Evolutionary conservation across 805 yeast species (phyloP).

Genomic region (Lipomyces japonicus): DNA sequence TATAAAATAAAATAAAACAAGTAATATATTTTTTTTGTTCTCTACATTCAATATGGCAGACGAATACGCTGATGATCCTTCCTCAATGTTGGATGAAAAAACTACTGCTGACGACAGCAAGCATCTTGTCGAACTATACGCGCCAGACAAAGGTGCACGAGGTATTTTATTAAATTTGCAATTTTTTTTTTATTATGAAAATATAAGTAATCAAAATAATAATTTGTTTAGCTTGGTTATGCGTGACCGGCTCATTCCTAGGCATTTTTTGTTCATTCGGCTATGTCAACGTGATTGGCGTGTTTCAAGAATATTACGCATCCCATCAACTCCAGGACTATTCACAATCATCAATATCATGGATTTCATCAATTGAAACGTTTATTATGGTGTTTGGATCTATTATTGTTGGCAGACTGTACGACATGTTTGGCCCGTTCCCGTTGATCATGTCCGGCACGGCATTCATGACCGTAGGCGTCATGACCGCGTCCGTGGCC

Average conservation of each 20-base stretch:
- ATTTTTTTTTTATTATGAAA: no score
- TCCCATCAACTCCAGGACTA: constrained; percentile 23
- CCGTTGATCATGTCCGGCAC: constrained; percentile 29
- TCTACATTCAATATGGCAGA: no score
- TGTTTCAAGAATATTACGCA: constrained; percentile 32
- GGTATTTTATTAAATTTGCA: no score
- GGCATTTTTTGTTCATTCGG: constrained; percentile 15
- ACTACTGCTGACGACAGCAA: no score
- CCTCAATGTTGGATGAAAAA: no score
- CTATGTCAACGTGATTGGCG: constrained; percentile 12
- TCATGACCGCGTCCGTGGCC: constrained; percentile 39
- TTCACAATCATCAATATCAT: constrained; percentile 33
- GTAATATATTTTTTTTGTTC: no score
- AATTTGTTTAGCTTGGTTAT: constrained; percentile 17
- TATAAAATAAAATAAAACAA: no score
- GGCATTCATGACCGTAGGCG: constrained; percentile 29
- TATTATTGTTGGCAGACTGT: constrained; percentile 33
- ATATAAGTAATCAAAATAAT: no score
- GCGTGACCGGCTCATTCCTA: constrained; percentile 7
- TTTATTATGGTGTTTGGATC: constrained; percentile 30
- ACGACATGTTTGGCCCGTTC: constrained; percentile 32
- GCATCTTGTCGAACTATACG: not conserved
- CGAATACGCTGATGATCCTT: no score
- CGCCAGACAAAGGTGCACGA: not conserved
- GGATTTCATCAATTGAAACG: constrained; percentile 37